Evolutionary conservation across 176 grass and related monocot species (phyloP), one percentile per base, ranked within the genome.

Genomic region (Ensete ventricosum): DNA sequence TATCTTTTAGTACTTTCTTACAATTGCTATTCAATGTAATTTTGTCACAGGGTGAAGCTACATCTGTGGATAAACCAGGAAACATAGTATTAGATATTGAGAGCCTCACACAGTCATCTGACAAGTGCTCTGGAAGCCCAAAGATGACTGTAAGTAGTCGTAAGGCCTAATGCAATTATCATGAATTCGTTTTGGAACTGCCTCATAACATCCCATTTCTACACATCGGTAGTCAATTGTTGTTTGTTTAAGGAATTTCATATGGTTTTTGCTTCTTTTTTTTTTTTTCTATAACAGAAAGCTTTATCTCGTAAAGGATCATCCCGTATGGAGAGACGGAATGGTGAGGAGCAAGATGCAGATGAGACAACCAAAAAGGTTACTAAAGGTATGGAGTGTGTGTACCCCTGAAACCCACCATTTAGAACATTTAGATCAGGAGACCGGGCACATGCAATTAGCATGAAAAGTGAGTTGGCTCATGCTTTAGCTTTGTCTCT

Each of bases 261-360:
- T 60, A 3, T 1, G 6, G n/a, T 21, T 23, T 23, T 23, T 23
- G 22, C n/a, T n/a, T n/a, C n/a, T 25, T 27, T 25, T 73, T 53
- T 16, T 16, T 27, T 73, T 26, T 5, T 26, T 3, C 16, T 14
- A 16, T 48, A 50, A 55, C 73, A 75, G 75, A 77, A 77, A 64
- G 75, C 49, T 65, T 49, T 77, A 9, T 77, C 75, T 52, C 75
- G 60, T 9, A 77, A 77, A 52, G 59, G n/a, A 64, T 77, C 75
- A 64, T 14, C 1, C 16, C 48, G 60, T 9, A 77, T 65, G 60
- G 75, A 77, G 62, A 66, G 50, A 6, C 75, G 49, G 8, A 65
- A 65, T 26, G 49, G 48, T 9, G 75, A 77, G 19, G 75, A 77
- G 29, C 75, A 77, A 77, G 75, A 77, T 25, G 60, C 20, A 25